Evolutionary conservation across 441 rosid genomes (phyloP), one percentile per base, ranked within the genome.

Genomic region (Bocquillonia castaneifolia): DNA sequence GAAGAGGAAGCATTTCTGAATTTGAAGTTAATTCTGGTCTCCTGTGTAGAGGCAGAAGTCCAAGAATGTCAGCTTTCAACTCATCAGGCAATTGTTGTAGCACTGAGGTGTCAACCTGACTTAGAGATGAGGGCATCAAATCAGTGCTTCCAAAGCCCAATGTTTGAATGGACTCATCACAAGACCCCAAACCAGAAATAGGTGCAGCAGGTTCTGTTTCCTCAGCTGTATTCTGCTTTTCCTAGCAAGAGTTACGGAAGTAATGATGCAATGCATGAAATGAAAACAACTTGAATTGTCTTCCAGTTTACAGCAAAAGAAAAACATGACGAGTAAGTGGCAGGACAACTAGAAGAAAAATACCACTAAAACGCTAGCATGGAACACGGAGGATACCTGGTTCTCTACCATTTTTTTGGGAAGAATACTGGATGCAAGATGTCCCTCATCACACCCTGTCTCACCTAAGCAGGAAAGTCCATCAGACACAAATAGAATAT

Each of bases 41-140:
- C 78, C 82, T 78, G 79, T 85, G 85, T 10, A 77, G 56, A 74
- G 96, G 89, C 81, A 89, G 86, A 66, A 67, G 75, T 78, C 81
- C 88, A 71, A 87, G 74, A 56, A 93, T 78, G 75, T 80, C 90
- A 64, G 72, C 82, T 79, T 89, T 86, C 79, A 88, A 68, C 70
- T 86, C 93, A 63, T 86, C 89, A 59, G 97, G 98, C 80, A 93
- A 80, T 70, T 89, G 86, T 71, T 88, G 93, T 70, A 91, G 77
- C 71, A 91, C 96, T 7, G 85, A 85, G 59, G 73, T 65, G 72
- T 93, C 97, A 51, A 93, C 73, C 80, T 93, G 98, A 78, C 93
- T 91, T 63, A 93, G 78, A 63, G 97, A 88, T 66, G 73, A 79
- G 67, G 93, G 96, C 86, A 93, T 75, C 66, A 86, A 71, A 77